A percentile compares a stretch with the other conserved stretches of the same genome.
phyloP scores from a whole-genome alignment of 1,284 basidiomycete species.

The Cutaneotrichosporon mucoides region DNA sequence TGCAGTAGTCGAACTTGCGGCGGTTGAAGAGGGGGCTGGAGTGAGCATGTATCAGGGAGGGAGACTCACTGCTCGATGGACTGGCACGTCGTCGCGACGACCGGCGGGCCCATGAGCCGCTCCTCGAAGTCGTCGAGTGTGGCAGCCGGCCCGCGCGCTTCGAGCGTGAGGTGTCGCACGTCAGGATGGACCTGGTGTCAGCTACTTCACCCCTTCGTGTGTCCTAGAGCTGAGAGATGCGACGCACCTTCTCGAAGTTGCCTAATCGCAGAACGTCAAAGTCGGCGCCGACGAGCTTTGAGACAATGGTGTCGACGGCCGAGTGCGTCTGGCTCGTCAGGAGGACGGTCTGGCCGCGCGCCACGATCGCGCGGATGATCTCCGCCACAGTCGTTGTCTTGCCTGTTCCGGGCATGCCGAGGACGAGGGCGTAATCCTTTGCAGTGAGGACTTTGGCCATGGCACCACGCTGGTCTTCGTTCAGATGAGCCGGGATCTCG shows the following conservation, averaged over 20 bases:
- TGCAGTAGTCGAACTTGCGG: constrained; percentile 90
- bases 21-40: constrained; percentile 75
- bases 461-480: constrained; percentile 69
- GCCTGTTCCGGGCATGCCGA: constrained; percentile 98
- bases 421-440: constrained; percentile 81
- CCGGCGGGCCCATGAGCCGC: constrained; percentile 75
- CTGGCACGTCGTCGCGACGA: constrained; percentile 93
- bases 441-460: constrained; percentile 71
- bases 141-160: constrained; percentile 55
- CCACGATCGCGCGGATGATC: constrained; percentile 74
- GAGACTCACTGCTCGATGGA: constrained; percentile 79
- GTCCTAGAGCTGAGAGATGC: constrained; percentile 36
- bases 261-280: constrained; percentile 80
- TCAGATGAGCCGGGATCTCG: constrained; percentile 55
- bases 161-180: constrained; percentile 66
- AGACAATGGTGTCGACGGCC: constrained; percentile 90
- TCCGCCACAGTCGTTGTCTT: constrained; percentile 94
- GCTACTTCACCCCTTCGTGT: constrained; percentile 68
- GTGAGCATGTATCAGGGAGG: constrained; percentile 1
- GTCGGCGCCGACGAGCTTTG: constrained; percentile 66
- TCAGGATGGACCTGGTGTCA: constrained; percentile 77
- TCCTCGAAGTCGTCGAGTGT: constrained; percentile 73
- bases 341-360: constrained; percentile 77
- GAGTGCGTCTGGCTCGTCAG: constrained; percentile 94
- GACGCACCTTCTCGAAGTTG: constrained; percentile 75